Evolutionary conservation across 805 yeast genomes (phyloP), one percentile per base, ranked within the genome.

Genomic region (Tetrapisispora taiwanensis): DNA sequence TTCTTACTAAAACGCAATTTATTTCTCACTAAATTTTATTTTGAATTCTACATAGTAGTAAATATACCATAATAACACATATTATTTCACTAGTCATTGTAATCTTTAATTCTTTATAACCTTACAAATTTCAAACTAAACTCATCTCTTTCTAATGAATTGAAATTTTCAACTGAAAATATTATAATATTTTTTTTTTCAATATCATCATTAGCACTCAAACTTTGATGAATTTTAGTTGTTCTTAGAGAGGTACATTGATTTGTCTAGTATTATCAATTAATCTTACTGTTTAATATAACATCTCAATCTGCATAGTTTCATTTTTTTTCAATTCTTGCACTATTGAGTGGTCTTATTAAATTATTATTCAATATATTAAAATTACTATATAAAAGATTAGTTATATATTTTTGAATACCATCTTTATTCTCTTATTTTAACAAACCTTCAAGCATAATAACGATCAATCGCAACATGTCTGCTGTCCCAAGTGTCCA

Each of bases 401-500:
- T 7, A 33, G 24, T 9, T 27, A 37, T 26, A 15, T 28, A 15
- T 27, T 18, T 27, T 26, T 10, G 17, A 37, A 15, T 10, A 8
- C 8, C 5, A 22, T 5, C 8, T 22, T 22, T 22, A 8, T 6
- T 6, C 7, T 22, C 7, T 20, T 24, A 14, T 20, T 30, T 38
- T 4, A 13, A 14, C 13, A 14, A 28, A 18, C 5, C 20, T 17
- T 38, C 13, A 48, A 47, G 45, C 47, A 48, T 49, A 39, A 45
- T 22, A 35, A 22, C 28, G 53, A 35, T 35, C 38, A 35, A 35
- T 35, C 38, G 38, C 38, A 68, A 70, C 67, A 78, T 78, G 83
- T 77, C 83, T 70, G 71, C 87, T 67, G 71, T 74, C 72, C 87
- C 84, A 79, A 81, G 89, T 75, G 90, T 84, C 71, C 56, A 53